Evolutionary conservation across 495 filamentous ascomycete species (phyloP).

Genomic region (Penicillium ochrochloron): DNA sequence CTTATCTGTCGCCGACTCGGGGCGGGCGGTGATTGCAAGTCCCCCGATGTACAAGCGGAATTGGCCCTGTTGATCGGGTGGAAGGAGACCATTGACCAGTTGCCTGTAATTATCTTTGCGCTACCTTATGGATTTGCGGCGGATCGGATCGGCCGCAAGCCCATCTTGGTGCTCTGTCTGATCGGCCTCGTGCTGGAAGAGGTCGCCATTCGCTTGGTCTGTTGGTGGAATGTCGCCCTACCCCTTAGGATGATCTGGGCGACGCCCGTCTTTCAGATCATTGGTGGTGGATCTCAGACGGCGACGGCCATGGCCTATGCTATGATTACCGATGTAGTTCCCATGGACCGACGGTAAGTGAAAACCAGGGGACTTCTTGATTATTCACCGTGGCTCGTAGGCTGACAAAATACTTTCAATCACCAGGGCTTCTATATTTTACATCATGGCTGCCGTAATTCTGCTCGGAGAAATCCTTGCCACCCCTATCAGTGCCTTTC

Average conservation of each 20-base stretch:
- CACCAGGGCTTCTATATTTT: background rate
- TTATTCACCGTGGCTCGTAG: background rate
- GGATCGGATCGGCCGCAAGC: constrained; percentile 5
- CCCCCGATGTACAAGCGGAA: background rate
- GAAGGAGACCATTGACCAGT: constrained; percentile 6
- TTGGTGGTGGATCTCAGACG: constrained; percentile 1
- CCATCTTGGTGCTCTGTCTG: background rate
- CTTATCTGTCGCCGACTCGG: constrained; percentile 2
- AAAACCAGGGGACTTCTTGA: background rate
- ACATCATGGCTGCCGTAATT: constrained; percentile 1
- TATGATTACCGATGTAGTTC: constrained; percentile 5
- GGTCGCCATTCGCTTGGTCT: constrained; percentile 1
- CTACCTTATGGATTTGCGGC: background rate
- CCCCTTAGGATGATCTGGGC: constrained; percentile 1
- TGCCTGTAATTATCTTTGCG: background rate
- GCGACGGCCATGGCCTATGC: constrained; percentile 5
- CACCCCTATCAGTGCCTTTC: background rate
- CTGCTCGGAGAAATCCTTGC: constrained; percentile 1
- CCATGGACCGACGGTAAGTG: constrained; percentile 1
- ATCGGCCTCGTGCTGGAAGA: background rate
- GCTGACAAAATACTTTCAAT: background rate
- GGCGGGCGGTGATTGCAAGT: background rate
- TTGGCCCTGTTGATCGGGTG: background rate
- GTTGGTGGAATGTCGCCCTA: constrained; percentile 1
- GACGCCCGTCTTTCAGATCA: constrained; percentile 1